These are phyloP conservation scores for Podospora pseudocomata DNA, from an alignment of 495 filamentous ascomycete genomes.

Conservation along the genomic window DNA sequence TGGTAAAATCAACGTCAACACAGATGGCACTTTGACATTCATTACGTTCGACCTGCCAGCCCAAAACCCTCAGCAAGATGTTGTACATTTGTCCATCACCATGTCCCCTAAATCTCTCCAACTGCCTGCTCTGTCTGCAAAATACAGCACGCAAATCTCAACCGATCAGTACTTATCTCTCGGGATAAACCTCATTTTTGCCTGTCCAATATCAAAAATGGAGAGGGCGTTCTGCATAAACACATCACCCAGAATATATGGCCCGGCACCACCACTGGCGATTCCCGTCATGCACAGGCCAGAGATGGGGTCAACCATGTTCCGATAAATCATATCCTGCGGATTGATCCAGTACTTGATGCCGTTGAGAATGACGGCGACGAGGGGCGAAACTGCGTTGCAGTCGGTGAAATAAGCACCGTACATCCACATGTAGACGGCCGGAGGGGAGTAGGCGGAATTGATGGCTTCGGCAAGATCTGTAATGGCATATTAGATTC, in stretches of 20 bases:
- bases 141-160: background rate
- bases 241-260: slow-evolving; percentile 56
- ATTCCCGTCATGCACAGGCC: slow-evolving; percentile 50
- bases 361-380: slow-evolving; percentile 50
- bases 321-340: slow-evolving; percentile 50
- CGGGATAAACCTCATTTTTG: slow-evolving; percentile 49
- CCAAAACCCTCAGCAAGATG: no score
- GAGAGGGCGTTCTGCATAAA: slow-evolving; percentile 64
- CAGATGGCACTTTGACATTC: no score
- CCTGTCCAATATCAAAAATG: slow-evolving; percentile 58
- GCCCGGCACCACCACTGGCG: slow-evolving; percentile 38
- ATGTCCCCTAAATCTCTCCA: no score
- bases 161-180: slow-evolving; percentile 29
- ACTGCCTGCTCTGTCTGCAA: no score
- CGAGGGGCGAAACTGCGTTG: slow-evolving; percentile 49
- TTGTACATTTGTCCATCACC: no score
- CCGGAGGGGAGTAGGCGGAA: slow-evolving; percentile 52
- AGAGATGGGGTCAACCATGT: slow-evolving; percentile 36
- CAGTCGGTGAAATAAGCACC: slow-evolving; percentile 54
- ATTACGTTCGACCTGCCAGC: no score
- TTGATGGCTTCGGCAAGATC: slow-evolving; percentile 51
- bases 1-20: no score
- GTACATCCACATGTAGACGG: slow-evolving; percentile 41
- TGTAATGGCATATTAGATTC: slow-evolving; percentile 10
- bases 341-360: slow-evolving; percentile 52